Evolutionary conservation across 352 stramenopile genomes (phyloP), one percentile per base, ranked within the genome.

Genomic region (Phytophthora tentaculata): DNA sequence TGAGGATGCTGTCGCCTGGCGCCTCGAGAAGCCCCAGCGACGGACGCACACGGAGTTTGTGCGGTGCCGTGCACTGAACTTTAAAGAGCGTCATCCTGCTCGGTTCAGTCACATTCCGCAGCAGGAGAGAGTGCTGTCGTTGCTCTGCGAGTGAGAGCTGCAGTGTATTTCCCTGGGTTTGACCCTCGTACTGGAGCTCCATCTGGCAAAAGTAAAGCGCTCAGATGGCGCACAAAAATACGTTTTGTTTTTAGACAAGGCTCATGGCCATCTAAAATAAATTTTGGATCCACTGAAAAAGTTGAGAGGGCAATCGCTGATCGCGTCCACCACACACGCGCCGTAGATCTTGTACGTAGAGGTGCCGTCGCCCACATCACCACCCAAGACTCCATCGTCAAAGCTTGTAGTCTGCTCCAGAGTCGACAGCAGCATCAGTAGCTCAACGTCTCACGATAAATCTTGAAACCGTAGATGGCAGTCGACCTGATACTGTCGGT

Each of bases 331-430:
- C 1, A 80, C 58, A 64, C 72, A 80, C 1, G 82, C 67, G 3
- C 64, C 75, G 52, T 89, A 88, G 12, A 90, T 64, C 26, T 88
- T 51, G 47, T 70, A 94, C 5, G 84, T 89, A 6, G 73, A 79
- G 17, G 69, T 90, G 19, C 81, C 81, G 51, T 90, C 76, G 43
- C 78, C 83, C 12, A 83, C 57, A 24, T 89, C 72, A 20, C 79
- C 78, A 48, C 56, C 76, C 7, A 90, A 58, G 6, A 85, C 52
- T 20, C 67, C 72, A 19, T 87, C 65, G 54, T 89, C 19, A 8
- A 91, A 94, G 29, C 44, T 26, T 29, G 20, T 5, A 17, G 23
- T 29, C 44, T 51, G 72, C 66, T 91, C 84, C 44, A 12, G 44
- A 13, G n/a, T 51, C 20, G 23, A 5, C 10, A 14, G 10, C 19